Evolutionary conservation across 352 stramenopile genomes (phyloP), one percentile per base, ranked within the genome.

Genomic region (Plasmopara halstedii): DNA sequence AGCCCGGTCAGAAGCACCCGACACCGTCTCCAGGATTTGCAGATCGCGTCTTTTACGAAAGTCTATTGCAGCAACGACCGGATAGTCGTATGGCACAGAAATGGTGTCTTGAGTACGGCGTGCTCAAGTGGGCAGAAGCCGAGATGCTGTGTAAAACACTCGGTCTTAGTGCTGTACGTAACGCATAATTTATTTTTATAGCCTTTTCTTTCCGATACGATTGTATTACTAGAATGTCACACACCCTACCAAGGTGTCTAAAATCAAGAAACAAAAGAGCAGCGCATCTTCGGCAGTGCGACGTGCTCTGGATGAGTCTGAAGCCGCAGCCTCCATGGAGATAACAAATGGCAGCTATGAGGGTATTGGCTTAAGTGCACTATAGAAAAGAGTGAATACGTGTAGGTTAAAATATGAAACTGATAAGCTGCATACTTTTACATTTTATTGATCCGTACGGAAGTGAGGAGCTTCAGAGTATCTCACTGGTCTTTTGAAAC

Each of bases 21-120:
- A 90, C 82, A 50, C 82, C 82, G 9, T 89, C 82, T 31, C 82
- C 82, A 71, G 84, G 82, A 42, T 90, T 85, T 57, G 82, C 82
- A 25, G 84, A 95, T 40, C 79, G 84, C 45, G 84, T 95, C 11
- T 95, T 95, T 60, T 95, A 95, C 55, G 84, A 95, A 67, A 94
- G 82, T 52, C 49, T 95, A 50, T 57, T 92, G 46, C 74, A 88
- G 42, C 84, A 95, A 63, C 75, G 79, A 11, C 82, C 84, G 0
- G 56, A 87, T 35, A 93, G 81, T 44, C 75, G 63, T 58, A 95
- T 95, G 80, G 84, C 78, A 13, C 68, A 80, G 54, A 95, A 95
- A 53, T 95, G 84, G 84, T 95, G 84, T 47, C 70, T 95, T 17
- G 84, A 95, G 62, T 87, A 93, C 54, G 84, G 84, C 46, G 77